These are phyloP conservation scores for Colletotrichum sp. DNA, from an alignment of 2,329 filamentous ascomycete genomes.

Conservation along the genomic window DNA sequence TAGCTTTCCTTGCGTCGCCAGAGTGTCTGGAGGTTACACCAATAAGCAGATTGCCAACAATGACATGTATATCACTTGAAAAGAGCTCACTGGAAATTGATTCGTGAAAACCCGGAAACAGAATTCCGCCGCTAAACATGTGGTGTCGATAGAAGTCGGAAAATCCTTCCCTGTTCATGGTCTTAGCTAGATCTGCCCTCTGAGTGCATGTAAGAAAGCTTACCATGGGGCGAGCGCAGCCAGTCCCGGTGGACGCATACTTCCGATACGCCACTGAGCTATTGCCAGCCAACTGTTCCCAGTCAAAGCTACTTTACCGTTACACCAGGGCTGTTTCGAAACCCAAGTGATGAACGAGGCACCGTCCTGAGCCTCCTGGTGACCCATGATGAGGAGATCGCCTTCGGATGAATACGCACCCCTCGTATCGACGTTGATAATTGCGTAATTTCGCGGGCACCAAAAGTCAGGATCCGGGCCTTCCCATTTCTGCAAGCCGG, in stretches of 20 bases:
- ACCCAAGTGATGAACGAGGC: background rate
- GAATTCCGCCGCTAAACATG: background rate
- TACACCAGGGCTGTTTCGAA: background rate
- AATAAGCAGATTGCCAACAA: rapidly evolving
- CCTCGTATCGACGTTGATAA: background rate
- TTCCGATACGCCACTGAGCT: background rate
- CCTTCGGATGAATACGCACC: background rate
- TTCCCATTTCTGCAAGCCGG: background rate
- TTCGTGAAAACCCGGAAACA: background rate
- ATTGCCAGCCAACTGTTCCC: background rate
- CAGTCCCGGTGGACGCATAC: background rate
- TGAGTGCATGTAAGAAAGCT: background rate
- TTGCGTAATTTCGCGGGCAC: background rate
- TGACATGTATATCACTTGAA: rapidly evolving
- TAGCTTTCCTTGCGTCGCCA: background rate
- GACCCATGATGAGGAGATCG: background rate
- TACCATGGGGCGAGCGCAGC: background rate
- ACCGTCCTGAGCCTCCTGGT: background rate
- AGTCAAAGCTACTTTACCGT: background rate
- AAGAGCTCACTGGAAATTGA: background rate
- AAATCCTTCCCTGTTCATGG: background rate
- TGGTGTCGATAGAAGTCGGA: background rate
- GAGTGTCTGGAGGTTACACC: rapidly evolving
- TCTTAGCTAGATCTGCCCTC: background rate
- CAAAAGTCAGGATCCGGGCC: background rate